Conservation (phyloP, 1,139 yeast species). For the Debaryomyces coudertii region DNA sequence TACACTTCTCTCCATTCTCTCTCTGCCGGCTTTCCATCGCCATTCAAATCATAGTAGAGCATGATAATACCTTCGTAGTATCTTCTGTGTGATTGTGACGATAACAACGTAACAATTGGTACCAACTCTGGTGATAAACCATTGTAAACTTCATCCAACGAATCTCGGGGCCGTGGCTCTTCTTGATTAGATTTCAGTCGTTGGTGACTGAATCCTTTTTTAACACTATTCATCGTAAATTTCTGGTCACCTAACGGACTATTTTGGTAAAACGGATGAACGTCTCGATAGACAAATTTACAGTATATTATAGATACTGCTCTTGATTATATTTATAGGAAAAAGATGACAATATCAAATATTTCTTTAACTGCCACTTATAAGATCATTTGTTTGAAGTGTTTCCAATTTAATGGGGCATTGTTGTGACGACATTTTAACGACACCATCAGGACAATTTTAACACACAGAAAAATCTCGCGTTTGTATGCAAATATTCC, state of each 20-base stretch:
- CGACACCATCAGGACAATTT: not conserved
- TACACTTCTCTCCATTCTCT: slow-evolving; percentile 91
- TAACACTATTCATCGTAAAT: slow-evolving; percentile 3
- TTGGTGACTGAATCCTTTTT: slow-evolving; percentile 2
- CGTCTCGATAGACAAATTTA: not conserved
- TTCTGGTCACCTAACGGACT: not conserved
- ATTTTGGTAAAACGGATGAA: slow-evolving; percentile 6
- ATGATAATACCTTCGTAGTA: slow-evolving; percentile 76
- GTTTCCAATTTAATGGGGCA: slow-evolving; percentile 2
- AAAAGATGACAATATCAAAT: not conserved
- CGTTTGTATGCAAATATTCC: not conserved
- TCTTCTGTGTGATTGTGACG: slow-evolving; percentile 74
- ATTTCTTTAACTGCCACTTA: not conserved
- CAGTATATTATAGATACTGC: not conserved
- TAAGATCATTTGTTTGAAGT: not conserved
- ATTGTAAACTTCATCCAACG: slow-evolving; percentile 16
- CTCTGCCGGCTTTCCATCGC: slow-evolving; percentile 84
- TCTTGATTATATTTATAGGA: not conserved
- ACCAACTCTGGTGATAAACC: slow-evolving; percentile 66
- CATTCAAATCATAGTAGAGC: slow-evolving; percentile 70
- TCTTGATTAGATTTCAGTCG: slow-evolving; percentile 1
- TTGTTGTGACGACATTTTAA: slow-evolving; percentile 1
- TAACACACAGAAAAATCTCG: not conserved
- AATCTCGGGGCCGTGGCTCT: not conserved
- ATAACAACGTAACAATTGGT: slow-evolving; percentile 71